phyloP scores from a whole-genome alignment of 2,329 filamentous ascomycete species.

The Metarhizium brunneum region DNA sequence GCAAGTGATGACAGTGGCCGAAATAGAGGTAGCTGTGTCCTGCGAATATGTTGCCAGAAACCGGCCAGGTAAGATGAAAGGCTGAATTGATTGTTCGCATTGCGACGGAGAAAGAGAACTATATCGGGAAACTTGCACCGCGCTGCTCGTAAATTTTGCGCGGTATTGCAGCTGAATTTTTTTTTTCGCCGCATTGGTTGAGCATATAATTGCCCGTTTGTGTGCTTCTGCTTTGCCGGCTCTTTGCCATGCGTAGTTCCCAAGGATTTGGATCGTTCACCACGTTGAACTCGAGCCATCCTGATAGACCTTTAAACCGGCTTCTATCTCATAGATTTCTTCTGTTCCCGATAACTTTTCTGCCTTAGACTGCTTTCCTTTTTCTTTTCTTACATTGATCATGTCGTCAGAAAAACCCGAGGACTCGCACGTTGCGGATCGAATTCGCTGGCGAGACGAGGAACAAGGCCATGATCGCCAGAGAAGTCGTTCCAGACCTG shows the following conservation, averaged over 20 bases:
- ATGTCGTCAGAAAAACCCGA: conserved; percentile 9
- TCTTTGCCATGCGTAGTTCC: not conserved
- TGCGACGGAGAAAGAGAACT: not conserved
- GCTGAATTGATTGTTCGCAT: not conserved
- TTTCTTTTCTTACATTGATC: not conserved
- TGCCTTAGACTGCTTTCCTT: not conserved
- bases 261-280: not conserved
- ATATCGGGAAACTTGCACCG: not conserved
- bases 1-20: conserved; percentile 5
- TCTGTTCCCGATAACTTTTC: not conserved
- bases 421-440: conserved; percentile 13
- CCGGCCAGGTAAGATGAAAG: conserved; percentile 4
- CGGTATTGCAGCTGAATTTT: not conserved
- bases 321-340: not conserved
- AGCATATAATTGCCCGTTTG: conserved; percentile 2
- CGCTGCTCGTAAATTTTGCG: not conserved
- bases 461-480: conserved; percentile 18
- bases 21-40: conserved; percentile 6
- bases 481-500: conserved; percentile 9
- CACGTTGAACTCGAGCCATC: not conserved
- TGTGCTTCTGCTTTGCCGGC: not conserved
- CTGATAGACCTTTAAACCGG: not conserved
- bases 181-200: not conserved
- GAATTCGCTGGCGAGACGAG: conserved; percentile 28
- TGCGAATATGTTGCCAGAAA: conserved; percentile 1